phyloP scores from a whole-genome alignment of 192 early-diverging fungal species.

The Coemansia sp. region DNA sequence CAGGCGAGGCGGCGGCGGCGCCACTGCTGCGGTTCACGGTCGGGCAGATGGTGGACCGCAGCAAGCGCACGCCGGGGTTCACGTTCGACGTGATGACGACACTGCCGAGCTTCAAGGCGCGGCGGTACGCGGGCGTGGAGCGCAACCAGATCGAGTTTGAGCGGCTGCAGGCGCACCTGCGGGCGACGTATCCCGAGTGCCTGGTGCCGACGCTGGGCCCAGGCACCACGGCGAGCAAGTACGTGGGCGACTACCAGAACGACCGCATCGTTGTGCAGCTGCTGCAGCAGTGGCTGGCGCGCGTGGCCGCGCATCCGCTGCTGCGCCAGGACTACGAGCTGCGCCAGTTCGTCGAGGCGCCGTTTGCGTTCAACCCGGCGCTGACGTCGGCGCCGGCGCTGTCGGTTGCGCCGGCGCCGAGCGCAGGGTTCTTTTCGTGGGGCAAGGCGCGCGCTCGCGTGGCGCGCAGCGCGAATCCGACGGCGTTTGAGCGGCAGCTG shows the following conservation, averaged over 20 bases:
- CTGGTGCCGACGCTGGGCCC: slow-evolving; percentile 47
- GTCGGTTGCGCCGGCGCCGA: slow-evolving; percentile 20
- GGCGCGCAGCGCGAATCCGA: slow-evolving; percentile 21
- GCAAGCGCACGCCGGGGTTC: slow-evolving; percentile 33
- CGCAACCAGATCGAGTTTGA: slow-evolving; percentile 51
- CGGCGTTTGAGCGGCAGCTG: slow-evolving; percentile 39
- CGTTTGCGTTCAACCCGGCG: slow-evolving; percentile 51
- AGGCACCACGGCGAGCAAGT: slow-evolving; percentile 42
- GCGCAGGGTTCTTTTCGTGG: slow-evolving; percentile 41
- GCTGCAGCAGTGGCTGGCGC: slow-evolving; percentile 49
- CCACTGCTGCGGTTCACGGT: slow-evolving; percentile 38
- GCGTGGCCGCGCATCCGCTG: slow-evolving; percentile 45
- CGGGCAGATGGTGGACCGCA: slow-evolving; percentile 44
- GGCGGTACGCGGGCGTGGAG: slow-evolving; percentile 47
- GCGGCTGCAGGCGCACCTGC: slow-evolving; percentile 45
- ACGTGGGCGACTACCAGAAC: slow-evolving; percentile 50
- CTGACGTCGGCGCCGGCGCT: slow-evolving; percentile 21
- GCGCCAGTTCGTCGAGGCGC: slow-evolving; percentile 54
- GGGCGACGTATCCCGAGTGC: slow-evolving; percentile 52
- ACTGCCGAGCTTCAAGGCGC: slow-evolving; percentile 43
- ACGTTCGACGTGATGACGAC: slow-evolving; percentile 42
- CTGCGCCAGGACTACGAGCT: slow-evolving; percentile 54
- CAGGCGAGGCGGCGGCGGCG: neutral
- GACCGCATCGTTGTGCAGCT: slow-evolving; percentile 46
- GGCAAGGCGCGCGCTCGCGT: slow-evolving; percentile 18